phyloP scores from a whole-genome alignment of 2,329 filamentous ascomycete genomes.

The Aureobasidium leucospermi region DNA sequence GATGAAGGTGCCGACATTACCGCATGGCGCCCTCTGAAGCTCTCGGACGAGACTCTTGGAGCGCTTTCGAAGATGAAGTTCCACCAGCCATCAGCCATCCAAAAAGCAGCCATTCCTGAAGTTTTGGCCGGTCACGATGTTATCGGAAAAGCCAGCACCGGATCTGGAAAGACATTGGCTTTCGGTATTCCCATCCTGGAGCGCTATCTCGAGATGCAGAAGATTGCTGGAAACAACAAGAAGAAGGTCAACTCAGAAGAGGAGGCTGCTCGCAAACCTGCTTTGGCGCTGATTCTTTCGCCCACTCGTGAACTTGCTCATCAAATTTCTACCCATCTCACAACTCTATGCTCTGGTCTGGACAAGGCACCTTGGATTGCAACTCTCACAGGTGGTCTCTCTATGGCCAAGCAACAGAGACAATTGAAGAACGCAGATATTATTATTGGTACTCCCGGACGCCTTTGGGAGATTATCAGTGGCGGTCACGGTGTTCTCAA shows the following conservation, averaged over 20 bases:
- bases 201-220: slow-evolving; percentile 55
- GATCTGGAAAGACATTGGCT: slow-evolving; percentile 92
- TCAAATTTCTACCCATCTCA: slow-evolving; percentile 79
- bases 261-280: slow-evolving; percentile 31
- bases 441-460: slow-evolving; percentile 78
- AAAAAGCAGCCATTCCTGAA: slow-evolving; percentile 70
- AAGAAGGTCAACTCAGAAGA: slow-evolving; percentile 12
- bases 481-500: slow-evolving; percentile 61
- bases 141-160: slow-evolving; percentile 91
- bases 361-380: slow-evolving; percentile 58
- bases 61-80: slow-evolving; percentile 77
- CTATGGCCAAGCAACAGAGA: slow-evolving; percentile 89
- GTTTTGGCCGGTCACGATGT: slow-evolving; percentile 81
- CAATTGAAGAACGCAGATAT: slow-evolving; percentile 79
- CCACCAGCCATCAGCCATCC: slow-evolving; percentile 71
- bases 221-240: slow-evolving; percentile 25
- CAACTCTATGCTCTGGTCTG: slow-evolving; percentile 59
- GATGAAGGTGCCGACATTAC: slow-evolving; percentile 64
- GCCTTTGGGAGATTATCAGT: slow-evolving; percentile 89
- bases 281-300: slow-evolving; percentile 74
- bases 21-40: slow-evolving; percentile 66
- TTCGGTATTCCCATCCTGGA: slow-evolving; percentile 93
- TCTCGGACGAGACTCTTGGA: slow-evolving; percentile 65
- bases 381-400: slow-evolving; percentile 84
- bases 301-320: slow-evolving; percentile 91